phyloP scores from a whole-genome alignment of 371 early-diverging fungal genomes.

The Umbelopsis sp. region DNA sequence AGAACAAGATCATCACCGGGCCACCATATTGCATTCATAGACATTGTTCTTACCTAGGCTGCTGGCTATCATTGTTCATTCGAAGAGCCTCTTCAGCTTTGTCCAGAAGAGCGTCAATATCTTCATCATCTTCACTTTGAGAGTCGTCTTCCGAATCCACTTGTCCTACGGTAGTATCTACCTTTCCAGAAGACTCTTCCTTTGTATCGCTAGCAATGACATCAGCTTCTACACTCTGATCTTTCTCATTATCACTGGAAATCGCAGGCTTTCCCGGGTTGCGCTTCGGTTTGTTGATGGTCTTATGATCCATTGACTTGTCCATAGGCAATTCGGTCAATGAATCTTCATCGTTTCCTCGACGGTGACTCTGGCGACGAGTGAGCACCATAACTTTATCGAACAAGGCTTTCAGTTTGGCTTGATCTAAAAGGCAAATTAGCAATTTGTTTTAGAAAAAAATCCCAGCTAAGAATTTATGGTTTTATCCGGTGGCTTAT shows the following conservation, averaged over 20 bases:
- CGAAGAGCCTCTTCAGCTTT: conserved; percentile 12
- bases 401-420: background rate
- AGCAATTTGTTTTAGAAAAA: background rate
- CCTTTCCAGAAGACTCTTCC: background rate
- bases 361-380: background rate
- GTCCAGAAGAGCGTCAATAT: background rate
- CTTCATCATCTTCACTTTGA: background rate
- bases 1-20: background rate
- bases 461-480: conserved; percentile 5
- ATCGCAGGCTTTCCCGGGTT: conserved; percentile 18
- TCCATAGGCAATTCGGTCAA: background rate
- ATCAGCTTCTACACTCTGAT: background rate
- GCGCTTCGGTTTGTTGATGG: conserved; percentile 17
- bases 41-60: background rate
- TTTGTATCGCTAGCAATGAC: background rate
- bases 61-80: background rate
- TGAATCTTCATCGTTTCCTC: background rate
- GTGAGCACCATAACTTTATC: conserved; percentile 10
- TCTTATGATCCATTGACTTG: background rate
- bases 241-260: background rate
- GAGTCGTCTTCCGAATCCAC: background rate
- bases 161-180: background rate
- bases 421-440: background rate
- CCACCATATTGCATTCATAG: background rate
- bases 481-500: conserved; percentile 9